Conservation (phyloP, 768 basidiomycete species). For the Kwoniella mangroviensis region DNA sequence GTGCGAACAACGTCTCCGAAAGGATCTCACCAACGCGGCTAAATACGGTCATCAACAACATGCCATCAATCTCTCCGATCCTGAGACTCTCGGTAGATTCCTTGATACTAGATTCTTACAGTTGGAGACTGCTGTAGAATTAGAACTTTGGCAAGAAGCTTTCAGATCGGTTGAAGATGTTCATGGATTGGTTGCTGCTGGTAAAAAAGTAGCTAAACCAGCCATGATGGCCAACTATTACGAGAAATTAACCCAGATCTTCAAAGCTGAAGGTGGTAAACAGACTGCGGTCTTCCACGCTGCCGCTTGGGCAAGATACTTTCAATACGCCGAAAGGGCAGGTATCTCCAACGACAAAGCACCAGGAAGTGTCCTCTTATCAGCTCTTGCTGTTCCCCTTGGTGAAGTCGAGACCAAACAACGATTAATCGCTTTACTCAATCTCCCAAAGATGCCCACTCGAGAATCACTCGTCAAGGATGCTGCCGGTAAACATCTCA, state of each 20-base stretch:
- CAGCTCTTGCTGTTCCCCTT: slow-evolving; percentile 90
- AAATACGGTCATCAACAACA: slow-evolving; percentile 94
- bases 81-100: slow-evolving; percentile 91
- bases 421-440: slow-evolving; percentile 79
- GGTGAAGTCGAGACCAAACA: slow-evolving; percentile 67
- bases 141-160: slow-evolving; percentile 98
- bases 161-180: slow-evolving; percentile 98
- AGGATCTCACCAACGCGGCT: slow-evolving; percentile 90
- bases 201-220: slow-evolving; percentile 88
- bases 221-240: slow-evolving; percentile 99
- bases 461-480: slow-evolving; percentile 83
- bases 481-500: slow-evolving; percentile 83
- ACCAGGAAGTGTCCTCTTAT: slow-evolving; percentile 88
- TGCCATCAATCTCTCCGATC: slow-evolving; percentile 91
- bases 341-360: slow-evolving; percentile 76
- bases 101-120: slow-evolving; percentile 97
- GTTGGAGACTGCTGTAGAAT: slow-evolving; percentile 92
- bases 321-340: slow-evolving; percentile 61
- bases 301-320: slow-evolving; percentile 90
- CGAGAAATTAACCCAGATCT: slow-evolving; percentile 95
- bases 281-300: slow-evolving; percentile 95
- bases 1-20: slow-evolving; percentile 85
- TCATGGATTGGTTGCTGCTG: slow-evolving; percentile 77
- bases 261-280: slow-evolving; percentile 70
- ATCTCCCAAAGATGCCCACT: slow-evolving; percentile 80